A percentile compares a stretch with the other conserved stretches of the same genome.
phyloP scores from a whole-genome alignment of 805 yeast genomes.

The Suhomyces tanzawaensis region DNA sequence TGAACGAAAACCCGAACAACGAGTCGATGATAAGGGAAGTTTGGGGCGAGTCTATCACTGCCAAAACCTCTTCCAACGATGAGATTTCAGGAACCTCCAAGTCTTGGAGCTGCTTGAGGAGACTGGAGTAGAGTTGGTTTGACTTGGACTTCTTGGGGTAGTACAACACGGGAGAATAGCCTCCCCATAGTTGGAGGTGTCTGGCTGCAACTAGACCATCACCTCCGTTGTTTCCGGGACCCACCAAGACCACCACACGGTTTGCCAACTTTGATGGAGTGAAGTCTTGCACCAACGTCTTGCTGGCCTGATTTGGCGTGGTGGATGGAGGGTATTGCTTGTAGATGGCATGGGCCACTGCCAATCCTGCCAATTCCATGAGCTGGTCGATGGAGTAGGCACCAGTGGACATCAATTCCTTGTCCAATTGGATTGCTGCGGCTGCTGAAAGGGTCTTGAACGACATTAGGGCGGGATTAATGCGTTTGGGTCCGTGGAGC shows the following conservation, averaged over 20 bases:
- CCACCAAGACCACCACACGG: conserved; percentile 68
- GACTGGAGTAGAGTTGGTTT: conserved; percentile 54
- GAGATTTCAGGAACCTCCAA: conserved; percentile 60
- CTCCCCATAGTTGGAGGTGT: conserved; percentile 72
- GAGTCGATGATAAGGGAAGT: conserved; percentile 59
- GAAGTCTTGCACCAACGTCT: conserved; percentile 7
- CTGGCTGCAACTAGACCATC: conserved; percentile 96
- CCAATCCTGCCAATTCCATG: conserved; percentile 95
- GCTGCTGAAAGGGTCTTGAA: conserved; percentile 32
- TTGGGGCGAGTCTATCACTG: conserved; percentile 21
- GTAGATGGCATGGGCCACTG: conserved; percentile 86
- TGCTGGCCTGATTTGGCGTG: not conserved
- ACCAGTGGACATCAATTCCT: conserved; percentile 80
- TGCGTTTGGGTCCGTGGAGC: too few relatives aligned
- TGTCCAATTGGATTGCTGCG: conserved; percentile 75
- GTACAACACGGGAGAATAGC: conserved; percentile 70
- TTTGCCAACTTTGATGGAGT: not conserved
- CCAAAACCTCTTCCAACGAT: conserved; percentile 31
- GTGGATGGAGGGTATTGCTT: conserved; percentile 58
- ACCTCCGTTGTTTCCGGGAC: conserved; percentile 97
- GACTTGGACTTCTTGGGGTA: conserved; percentile 68
- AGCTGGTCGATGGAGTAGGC: conserved; percentile 82
- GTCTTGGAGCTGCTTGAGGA: conserved; percentile 64
- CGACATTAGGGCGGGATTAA: too few relatives aligned
- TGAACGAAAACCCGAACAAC: conserved; percentile 89